Percentiles rank a stretch among this genome's conserved stretches.
Conservation (phyloP, 768 basidiomycete species). For the Mycena latifolia region DNA sequence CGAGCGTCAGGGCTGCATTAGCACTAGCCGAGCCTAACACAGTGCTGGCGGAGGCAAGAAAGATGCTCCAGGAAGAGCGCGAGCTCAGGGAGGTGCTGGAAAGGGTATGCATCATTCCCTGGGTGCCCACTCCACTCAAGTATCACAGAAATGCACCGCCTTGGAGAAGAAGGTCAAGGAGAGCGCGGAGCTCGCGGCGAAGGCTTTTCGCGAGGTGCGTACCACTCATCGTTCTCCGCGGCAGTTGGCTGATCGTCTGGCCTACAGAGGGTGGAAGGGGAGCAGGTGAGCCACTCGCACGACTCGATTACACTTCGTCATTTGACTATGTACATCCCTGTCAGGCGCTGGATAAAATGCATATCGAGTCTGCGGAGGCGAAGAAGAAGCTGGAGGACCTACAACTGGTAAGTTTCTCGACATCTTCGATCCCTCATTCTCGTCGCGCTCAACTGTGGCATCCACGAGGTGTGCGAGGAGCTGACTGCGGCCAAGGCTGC, state of each 20-base stretch:
- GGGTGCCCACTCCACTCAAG: too few species aligned
- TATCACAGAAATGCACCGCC: constrained; percentile 4
- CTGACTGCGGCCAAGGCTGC: not conserved
- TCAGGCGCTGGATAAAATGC: not conserved
- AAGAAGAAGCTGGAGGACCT: not conserved
- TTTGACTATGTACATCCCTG: too few species aligned
- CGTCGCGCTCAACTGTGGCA: too few species aligned
- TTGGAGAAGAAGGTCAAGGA: not conserved
- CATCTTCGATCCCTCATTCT: not conserved
- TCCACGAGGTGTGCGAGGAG: not conserved
- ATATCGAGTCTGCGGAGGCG: not conserved
- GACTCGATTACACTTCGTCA: too few species aligned
- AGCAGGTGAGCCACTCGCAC: constrained; percentile 15
- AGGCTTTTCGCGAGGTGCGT: constrained; percentile 16
- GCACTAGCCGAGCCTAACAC: not conserved
- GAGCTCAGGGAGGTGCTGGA: not conserved
- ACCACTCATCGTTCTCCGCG: not conserved
- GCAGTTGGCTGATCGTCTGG: not conserved
- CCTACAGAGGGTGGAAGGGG: not conserved
- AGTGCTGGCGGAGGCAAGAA: not conserved
- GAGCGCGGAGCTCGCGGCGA: constrained; percentile 6
- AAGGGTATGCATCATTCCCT: not conserved
- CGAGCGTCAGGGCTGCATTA: not conserved
- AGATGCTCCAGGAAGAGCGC: not conserved
- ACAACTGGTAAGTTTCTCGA: not conserved